Evolutionary conservation across 2,329 filamentous ascomycete genomes (phyloP).

Genomic region (Alternaria arborescens): DNA sequence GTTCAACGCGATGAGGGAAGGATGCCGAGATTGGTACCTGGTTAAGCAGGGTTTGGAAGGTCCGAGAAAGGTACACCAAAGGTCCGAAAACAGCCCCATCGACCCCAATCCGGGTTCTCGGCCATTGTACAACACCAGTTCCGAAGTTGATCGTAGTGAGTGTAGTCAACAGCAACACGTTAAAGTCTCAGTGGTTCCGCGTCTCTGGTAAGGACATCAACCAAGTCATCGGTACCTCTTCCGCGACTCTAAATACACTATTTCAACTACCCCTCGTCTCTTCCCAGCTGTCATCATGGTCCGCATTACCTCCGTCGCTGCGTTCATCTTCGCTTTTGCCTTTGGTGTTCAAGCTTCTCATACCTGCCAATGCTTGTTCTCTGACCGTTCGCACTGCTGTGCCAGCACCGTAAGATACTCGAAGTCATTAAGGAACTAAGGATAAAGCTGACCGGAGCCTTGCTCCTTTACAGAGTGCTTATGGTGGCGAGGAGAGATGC

Average conservation of each 20-base stretch:
- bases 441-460: neutral
- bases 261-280: neutral
- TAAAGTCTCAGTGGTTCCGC: neutral
- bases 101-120: neutral
- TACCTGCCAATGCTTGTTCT: slow-evolving; percentile 1
- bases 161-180: neutral
- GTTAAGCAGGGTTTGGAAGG: neutral
- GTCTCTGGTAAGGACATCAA: neutral
- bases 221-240: neutral
- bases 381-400: neutral
- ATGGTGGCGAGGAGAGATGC: neutral
- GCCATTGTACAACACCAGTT: neutral
- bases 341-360: slow-evolving; percentile 4
- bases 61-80: slow-evolving; percentile 1
- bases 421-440: neutral
- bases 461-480: neutral
- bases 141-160: neutral
- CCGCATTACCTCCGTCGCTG: neutral
- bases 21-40: slow-evolving; percentile 5
- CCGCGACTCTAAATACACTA: neutral
- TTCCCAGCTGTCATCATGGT: neutral
- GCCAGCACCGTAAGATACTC: neutral
- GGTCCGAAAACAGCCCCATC: neutral
- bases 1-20: neutral
- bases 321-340: neutral